Evolutionary conservation across 1,284 basidiomycete species (phyloP).

Genomic region (Pholiota adiposa): DNA sequence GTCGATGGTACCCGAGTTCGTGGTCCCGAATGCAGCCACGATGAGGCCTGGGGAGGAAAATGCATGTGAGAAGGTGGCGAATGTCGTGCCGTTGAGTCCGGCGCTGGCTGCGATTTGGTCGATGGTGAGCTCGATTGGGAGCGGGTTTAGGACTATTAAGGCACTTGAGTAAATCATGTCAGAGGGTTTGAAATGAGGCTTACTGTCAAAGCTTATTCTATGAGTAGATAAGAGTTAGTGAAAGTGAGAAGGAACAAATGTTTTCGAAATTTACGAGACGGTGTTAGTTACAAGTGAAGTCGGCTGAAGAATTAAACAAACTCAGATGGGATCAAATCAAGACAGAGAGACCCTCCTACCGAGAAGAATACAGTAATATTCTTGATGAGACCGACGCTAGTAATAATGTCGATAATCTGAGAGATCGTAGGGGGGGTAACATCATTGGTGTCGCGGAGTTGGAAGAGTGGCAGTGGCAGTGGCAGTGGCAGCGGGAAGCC

Average conservation of each 20-base stretch:
- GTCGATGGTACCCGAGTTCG: slow-evolving; percentile 40
- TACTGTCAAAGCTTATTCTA: slow-evolving; percentile 35
- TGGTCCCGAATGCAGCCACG: slow-evolving; percentile 37
- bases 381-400: slow-evolving; percentile 38
- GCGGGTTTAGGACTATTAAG: slow-evolving; percentile 43
- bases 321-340: background rate
- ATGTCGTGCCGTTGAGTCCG: slow-evolving; percentile 45
- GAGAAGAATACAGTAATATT: slow-evolving; percentile 42
- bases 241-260: background rate
- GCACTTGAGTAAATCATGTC: background rate
- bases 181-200: background rate
- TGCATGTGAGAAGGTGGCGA: slow-evolving; percentile 43
- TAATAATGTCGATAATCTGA: slow-evolving; percentile 40
- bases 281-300: slow-evolving; percentile 11
- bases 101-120: slow-evolving; percentile 41
- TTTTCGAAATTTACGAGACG: background rate
- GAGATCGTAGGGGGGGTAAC: background rate
- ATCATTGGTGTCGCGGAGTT: background rate
- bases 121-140: slow-evolving; percentile 46
- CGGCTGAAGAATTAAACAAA: background rate
- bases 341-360: slow-evolving; percentile 27
- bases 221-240: slow-evolving; percentile 10
- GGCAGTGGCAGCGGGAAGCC: background rate
- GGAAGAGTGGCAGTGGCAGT: background rate
- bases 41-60: slow-evolving; percentile 40